Percentiles rank a stretch among this genome's conserved stretches.
Conservation (phyloP, 2,329 filamentous ascomycete species). For the Phyllosticta citrichinensis region DNA sequence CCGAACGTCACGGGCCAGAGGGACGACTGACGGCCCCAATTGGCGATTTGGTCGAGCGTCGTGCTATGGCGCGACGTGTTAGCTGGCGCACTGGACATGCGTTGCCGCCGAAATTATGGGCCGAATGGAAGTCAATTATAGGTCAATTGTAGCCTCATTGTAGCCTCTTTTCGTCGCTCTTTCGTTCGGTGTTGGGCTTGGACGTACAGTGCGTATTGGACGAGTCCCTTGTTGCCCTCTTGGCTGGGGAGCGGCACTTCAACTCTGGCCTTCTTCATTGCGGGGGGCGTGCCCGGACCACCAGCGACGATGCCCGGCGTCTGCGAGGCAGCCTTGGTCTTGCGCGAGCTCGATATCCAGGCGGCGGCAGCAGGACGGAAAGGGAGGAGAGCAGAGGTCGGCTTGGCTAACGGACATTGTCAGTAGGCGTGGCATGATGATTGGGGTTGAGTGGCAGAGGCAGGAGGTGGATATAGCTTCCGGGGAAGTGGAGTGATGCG, state of each 20-base stretch:
- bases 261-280: conserved; percentile 47
- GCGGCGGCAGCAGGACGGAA: conserved; percentile 52
- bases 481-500: not conserved
- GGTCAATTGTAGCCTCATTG: not conserved
- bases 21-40: conserved; percentile 82
- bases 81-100: not conserved
- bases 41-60: conserved; percentile 70
- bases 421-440: not conserved
- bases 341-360: conserved; percentile 55
- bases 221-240: conserved; percentile 65
- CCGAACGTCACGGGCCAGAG: conserved; percentile 88
- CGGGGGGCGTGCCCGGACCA: conserved; percentile 42
- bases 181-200: not conserved
- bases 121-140: too few relatives aligned
- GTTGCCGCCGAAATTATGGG: not conserved
- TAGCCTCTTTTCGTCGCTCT: not conserved
- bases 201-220: conserved; percentile 80
- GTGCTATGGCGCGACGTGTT: conserved; percentile 43
- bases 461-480: conserved; percentile 3
- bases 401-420: conserved; percentile 46
- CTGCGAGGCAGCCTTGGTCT: conserved; percentile 51
- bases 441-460: not conserved
- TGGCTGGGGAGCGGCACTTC: conserved; percentile 72
- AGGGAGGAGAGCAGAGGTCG: conserved; percentile 51
- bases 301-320: conserved; percentile 40